Evolutionary conservation across 805 yeast species (phyloP).

Genomic region (Nakazawaea pomicola): DNA sequence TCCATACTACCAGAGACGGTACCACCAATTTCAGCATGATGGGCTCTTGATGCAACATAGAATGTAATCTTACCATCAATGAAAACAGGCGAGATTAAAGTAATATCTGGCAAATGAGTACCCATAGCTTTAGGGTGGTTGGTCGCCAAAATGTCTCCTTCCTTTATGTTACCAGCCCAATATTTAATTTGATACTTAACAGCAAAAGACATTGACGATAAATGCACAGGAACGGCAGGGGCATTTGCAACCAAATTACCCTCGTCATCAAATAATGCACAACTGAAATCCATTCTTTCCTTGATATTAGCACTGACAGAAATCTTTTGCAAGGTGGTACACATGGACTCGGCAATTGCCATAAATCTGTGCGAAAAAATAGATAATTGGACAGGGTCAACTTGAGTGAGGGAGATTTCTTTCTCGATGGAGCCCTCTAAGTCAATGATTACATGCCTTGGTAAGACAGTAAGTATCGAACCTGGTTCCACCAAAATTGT

Average conservation of each 20-base stretch:
- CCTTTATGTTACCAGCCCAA: slow-evolving; percentile 33
- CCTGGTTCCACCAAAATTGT: slow-evolving; percentile 31
- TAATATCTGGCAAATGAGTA: slow-evolving; percentile 46
- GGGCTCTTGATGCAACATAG: slow-evolving; percentile 56
- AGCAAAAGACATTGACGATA: slow-evolving; percentile 42
- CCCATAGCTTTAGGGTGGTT: slow-evolving; percentile 42
- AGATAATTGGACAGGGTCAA: slow-evolving; percentile 40
- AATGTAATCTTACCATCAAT: slow-evolving; percentile 39
- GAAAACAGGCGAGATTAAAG: slow-evolving; percentile 54
- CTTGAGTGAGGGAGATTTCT: slow-evolving; percentile 28
- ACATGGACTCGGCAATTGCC: slow-evolving; percentile 48
- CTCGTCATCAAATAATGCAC: slow-evolving; percentile 41
- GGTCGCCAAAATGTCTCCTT: slow-evolving; percentile 40
- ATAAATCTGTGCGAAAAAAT: slow-evolving; percentile 42
- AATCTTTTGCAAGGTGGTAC: slow-evolving; percentile 39
- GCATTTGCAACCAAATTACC: slow-evolving; percentile 42
- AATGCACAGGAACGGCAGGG: slow-evolving; percentile 44
- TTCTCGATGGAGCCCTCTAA: slow-evolving; percentile 15
- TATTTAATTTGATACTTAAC: slow-evolving; percentile 30
- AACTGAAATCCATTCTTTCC: slow-evolving; percentile 42
- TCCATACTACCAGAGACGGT: slow-evolving; percentile 55
- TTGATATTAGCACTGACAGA: slow-evolving; percentile 41
- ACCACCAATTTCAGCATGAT: slow-evolving; percentile 63
- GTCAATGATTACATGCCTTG: slow-evolving; percentile 29
- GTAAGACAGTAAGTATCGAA: slow-evolving; percentile 27